These are phyloP conservation scores for Cornus florida DNA, from an alignment of 148 eudicot genomes.

Conservation along the genomic window DNA sequence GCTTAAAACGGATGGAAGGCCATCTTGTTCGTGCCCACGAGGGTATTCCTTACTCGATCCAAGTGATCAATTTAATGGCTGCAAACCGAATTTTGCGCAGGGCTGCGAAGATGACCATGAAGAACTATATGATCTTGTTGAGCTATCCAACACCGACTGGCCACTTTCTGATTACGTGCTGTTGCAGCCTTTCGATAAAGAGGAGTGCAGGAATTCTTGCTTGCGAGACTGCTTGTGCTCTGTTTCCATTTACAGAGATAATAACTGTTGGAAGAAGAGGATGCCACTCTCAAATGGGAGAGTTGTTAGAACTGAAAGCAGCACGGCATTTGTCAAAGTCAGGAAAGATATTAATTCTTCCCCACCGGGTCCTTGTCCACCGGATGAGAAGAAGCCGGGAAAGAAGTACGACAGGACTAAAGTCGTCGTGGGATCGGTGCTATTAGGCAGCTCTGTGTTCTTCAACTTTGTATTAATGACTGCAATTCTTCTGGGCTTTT, in stretches of 20 bases:
- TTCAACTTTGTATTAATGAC: conserved; percentile 6
- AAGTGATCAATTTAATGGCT: not conserved
- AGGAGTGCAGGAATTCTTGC: too few species aligned
- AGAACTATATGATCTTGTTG: not conserved
- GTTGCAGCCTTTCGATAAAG: not conserved
- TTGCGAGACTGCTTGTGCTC: too few species aligned
- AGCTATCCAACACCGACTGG: not conserved
- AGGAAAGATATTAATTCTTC: not conserved
- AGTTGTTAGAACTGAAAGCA: too few species aligned
- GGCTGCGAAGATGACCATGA: not conserved
- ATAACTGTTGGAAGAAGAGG: too few species aligned
- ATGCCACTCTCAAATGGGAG: too few species aligned
- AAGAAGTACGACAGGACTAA: conserved; percentile 3
- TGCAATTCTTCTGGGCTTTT: not conserved
- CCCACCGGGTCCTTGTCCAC: not conserved
- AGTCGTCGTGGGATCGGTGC: not conserved
- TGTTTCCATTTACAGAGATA: too few species aligned
- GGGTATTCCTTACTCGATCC: not conserved
- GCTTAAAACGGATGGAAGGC: not conserved
- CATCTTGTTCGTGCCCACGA: not conserved
- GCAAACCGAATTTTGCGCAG: not conserved
- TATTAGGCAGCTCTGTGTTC: conserved; percentile 19
- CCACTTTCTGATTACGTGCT: not conserved
- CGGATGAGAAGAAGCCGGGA: too few species aligned
- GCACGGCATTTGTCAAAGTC: too few species aligned